Evolutionary conservation across 257 asterid species (phyloP), one percentile per base, ranked within the genome.

Genomic region (Rhazya stricta): DNA sequence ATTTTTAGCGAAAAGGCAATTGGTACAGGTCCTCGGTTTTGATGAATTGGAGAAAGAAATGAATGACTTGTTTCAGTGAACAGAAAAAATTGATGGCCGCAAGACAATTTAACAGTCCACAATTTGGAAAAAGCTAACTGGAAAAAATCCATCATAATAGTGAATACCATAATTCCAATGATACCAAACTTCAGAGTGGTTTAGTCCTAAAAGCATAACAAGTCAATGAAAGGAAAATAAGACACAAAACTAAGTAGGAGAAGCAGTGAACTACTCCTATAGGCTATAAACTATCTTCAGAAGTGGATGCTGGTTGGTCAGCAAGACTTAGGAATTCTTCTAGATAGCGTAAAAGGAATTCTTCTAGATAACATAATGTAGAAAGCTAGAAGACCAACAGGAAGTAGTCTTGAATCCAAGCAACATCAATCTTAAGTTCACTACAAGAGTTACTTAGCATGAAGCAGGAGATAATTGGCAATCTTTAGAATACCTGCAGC

Each of bases 401-500:
- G 53, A 67, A 70, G 16, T 53, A 9, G 18, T 45, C n/a, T 9
- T 32, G 36, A 57, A 45, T 21, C 43, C 23, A 58, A 58, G 51
- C 37, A 76, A 76, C 46, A 34, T 15, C 19, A n/a, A 37, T 46
- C 53, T 48, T 53, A 85, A 66, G 60, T 53, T 29, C 21, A 77
- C 58, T 27, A 16, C 74, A 43, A 23, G 73, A 70, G 63, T 34
- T 61, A 67, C 58, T 25, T 27, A 37, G 9, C n/a, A 8, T 57
- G 67, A n/a, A 67, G 50, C 25, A 76, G 62, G 37, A 46, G 50
- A 46, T 19, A 19, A 54, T 36, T 32, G 66, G 61, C 11, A 72
- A 25, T 19, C 23, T 36, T 65, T 54, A 67, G 25, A 77, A 79
- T 86, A 95, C 99, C 99, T 95, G 98, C 83, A 95, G 88, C 80